Evolutionary conservation across 2,329 filamentous ascomycete genomes (phyloP).

Genomic region (Fusarium sp.): DNA sequence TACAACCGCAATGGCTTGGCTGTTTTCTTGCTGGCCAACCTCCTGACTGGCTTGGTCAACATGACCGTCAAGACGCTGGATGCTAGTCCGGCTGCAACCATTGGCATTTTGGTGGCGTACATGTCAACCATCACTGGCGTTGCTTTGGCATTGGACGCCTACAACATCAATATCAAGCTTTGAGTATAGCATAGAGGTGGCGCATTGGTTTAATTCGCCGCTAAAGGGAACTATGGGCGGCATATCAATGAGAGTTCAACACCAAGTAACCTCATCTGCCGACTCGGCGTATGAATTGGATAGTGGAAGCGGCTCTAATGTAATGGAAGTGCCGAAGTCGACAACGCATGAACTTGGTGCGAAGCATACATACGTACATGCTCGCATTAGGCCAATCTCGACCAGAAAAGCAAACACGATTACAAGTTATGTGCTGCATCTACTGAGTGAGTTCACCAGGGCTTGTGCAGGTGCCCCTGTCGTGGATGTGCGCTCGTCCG

Average conservation of each 20-base stretch:
- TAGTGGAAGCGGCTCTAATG: neutral
- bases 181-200: slow-evolving; percentile 47
- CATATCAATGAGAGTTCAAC: neutral
- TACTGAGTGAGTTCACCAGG: neutral
- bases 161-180: slow-evolving; percentile 77
- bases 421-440: neutral
- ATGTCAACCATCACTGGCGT: slow-evolving; percentile 73
- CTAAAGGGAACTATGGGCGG: neutral
- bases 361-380: neutral
- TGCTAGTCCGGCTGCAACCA: slow-evolving; percentile 71
- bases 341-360: slow-evolving; percentile 2
- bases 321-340: neutral
- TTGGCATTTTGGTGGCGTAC: slow-evolving; percentile 82
- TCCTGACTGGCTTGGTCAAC: slow-evolving; percentile 91
- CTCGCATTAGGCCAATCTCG: slow-evolving; percentile 1
- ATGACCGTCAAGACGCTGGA: slow-evolving; percentile 86
- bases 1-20: slow-evolving; percentile 91
- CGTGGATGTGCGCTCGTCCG: neutral
- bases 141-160: slow-evolving; percentile 74
- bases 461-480: neutral
- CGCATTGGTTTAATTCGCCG: neutral
- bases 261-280: neutral
- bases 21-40: slow-evolving; percentile 87
- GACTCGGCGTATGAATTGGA: neutral
- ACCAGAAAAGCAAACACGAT: slow-evolving; percentile 12